A percentile compares a stretch with the other conserved stretches of the same genome.
Conservation (phyloP, 2,329 filamentous ascomycete species). For the Talaromyces sp. region DNA sequence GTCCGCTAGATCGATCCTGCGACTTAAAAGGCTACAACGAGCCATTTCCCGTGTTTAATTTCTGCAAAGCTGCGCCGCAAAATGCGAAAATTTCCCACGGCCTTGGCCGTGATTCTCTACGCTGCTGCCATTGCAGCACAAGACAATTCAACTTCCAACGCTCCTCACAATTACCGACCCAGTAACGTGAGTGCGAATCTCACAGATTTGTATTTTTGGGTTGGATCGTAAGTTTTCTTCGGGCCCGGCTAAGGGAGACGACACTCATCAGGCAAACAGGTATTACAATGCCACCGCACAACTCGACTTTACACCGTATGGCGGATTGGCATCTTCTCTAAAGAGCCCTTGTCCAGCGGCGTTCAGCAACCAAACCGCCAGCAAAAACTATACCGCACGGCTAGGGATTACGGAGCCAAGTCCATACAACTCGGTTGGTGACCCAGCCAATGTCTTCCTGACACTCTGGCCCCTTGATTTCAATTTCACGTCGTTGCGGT, state of each 20-base stretch:
- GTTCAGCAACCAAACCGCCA: neutral
- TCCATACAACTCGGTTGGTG: neutral
- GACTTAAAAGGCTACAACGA: neutral
- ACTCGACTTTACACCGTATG: conserved; percentile 1
- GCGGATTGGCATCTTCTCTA: neutral
- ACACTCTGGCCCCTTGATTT: conserved; percentile 4
- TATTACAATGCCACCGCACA: conserved; percentile 9
- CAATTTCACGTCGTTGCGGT: neutral
- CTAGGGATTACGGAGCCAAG: conserved; percentile 1
- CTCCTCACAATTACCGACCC: neutral
- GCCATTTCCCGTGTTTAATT: neutral
- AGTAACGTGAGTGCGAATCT: neutral
- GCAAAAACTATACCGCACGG: neutral
- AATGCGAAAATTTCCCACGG: too few species aligned
- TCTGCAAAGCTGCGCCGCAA: neutral
- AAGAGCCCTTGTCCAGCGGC: neutral
- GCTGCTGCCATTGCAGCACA: conserved; percentile 1
- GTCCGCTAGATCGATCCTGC: too few species aligned
- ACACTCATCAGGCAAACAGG: neutral
- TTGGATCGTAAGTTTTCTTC: conserved; percentile 4
- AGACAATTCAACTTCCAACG: neutral
- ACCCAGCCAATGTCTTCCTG: conserved; percentile 2
- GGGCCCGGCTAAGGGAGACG: neutral
- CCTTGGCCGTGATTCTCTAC: neutral
- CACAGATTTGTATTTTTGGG: neutral